A percentile compares a stretch with the other conserved stretches of the same genome.
Evolutionary conservation across 257 asterid species (phyloP).

Genomic region (Solanum lignicaule): DNA sequence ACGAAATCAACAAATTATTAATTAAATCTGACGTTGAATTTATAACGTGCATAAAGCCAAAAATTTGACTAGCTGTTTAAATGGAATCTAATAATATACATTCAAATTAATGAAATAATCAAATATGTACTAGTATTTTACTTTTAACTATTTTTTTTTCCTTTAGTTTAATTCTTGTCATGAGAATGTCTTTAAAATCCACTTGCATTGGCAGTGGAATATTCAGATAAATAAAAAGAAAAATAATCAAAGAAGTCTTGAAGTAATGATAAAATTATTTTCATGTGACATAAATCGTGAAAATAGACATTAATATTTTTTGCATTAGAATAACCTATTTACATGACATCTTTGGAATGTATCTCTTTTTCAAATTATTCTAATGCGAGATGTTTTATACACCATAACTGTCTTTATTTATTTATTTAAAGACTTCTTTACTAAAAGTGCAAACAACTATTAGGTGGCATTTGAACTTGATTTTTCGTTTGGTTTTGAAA

Average conservation of each 20-base stretch:
- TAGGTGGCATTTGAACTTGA: neutral
- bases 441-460: neutral
- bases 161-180: neutral
- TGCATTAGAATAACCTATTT: neutral
- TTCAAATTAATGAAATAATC: neutral
- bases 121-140: neutral
- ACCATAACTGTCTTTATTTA: too few relatives aligned
- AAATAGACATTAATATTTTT: neutral
- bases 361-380: too few relatives aligned
- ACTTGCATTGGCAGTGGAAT: neutral
- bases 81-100: neutral
- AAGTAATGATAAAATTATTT: neutral
- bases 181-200: neutral
- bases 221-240: neutral
- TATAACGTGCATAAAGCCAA: constrained; percentile 9
- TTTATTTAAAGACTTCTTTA: too few relatives aligned
- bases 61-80: constrained; percentile 11
- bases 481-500: neutral
- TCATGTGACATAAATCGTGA: rapidly evolving
- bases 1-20: neutral
- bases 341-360: too few relatives aligned
- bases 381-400: too few relatives aligned
- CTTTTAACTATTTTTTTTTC: neutral
- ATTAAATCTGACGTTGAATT: neutral
- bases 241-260: too few relatives aligned